Percentiles rank a stretch among this genome's conserved stretches.
Evolutionary conservation across 257 asterid species (phyloP).

Genomic region (Fraxinus quadrangulata): DNA sequence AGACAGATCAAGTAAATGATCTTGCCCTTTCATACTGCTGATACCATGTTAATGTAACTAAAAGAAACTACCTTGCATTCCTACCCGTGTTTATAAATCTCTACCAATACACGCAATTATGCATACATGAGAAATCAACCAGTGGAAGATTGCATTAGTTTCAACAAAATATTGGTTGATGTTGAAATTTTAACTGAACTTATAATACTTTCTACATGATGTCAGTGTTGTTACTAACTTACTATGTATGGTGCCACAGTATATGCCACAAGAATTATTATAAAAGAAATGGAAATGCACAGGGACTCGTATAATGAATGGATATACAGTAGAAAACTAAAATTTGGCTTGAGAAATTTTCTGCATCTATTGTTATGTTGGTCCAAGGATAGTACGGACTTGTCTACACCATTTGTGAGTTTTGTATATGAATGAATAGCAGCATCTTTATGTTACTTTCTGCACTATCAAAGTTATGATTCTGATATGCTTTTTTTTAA

Average conservation of each 20-base stretch:
- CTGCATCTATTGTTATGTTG: too few relatives aligned
- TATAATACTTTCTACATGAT: slow-evolving; percentile 1
- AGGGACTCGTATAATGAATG: slow-evolving; percentile 13
- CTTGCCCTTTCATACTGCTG: background rate
- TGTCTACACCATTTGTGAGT: too few relatives aligned
- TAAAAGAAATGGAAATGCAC: background rate
- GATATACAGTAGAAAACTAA: slow-evolving; percentile 1
- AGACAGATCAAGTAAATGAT: background rate
- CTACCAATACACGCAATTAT: background rate
- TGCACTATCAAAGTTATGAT: too few relatives aligned
- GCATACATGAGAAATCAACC: background rate
- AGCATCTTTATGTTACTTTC: too few relatives aligned
- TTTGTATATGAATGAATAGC: too few relatives aligned
- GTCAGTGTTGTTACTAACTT: background rate
- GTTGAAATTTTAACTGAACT: background rate
- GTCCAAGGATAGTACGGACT: too few relatives aligned
- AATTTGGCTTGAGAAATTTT: too few relatives aligned
- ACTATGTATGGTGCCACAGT: slow-evolving; percentile 10
- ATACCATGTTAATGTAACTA: background rate
- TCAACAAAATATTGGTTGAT: slow-evolving; percentile 7
- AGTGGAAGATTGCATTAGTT: background rate
- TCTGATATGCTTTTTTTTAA: too few relatives aligned
- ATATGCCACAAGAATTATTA: background rate
- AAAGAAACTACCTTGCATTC: background rate
- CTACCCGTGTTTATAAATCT: background rate